Evolutionary conservation across 2,329 filamentous ascomycete genomes (phyloP).

Genomic region (Alternaria panax): DNA sequence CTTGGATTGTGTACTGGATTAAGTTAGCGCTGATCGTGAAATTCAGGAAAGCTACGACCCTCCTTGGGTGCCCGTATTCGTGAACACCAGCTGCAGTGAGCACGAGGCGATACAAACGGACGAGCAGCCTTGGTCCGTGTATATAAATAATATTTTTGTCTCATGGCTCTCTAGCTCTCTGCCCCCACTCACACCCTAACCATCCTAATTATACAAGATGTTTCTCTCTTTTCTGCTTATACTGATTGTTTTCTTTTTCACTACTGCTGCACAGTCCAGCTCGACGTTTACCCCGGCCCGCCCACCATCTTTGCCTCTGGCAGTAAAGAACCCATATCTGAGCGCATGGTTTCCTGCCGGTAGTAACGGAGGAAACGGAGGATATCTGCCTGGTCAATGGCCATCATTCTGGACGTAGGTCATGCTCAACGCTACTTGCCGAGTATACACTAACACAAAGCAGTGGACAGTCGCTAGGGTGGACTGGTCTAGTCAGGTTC

Average conservation of each 20-base stretch:
- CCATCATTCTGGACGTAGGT: slow-evolving; percentile 68
- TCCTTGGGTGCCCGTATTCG: slow-evolving; percentile 1
- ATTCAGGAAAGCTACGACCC: background rate
- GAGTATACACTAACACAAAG: slow-evolving; percentile 31
- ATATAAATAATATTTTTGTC: slow-evolving; percentile 5
- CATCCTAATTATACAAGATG: slow-evolving; percentile 24
- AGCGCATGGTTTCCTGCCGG: slow-evolving; percentile 73
- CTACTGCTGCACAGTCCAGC: slow-evolving; percentile 16
- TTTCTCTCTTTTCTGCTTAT: slow-evolving; percentile 21
- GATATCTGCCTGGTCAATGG: slow-evolving; percentile 73
- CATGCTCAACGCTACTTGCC: slow-evolving; percentile 52
- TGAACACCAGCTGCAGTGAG: slow-evolving; percentile 7
- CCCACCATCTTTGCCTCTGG: slow-evolving; percentile 73
- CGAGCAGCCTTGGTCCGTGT: background rate
- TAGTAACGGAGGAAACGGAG: slow-evolving; percentile 67
- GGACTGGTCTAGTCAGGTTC: slow-evolving; percentile 74
- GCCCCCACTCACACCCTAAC: background rate
- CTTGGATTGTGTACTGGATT: background rate
- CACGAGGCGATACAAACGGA: background rate
- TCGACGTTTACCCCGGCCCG: slow-evolving; percentile 70
- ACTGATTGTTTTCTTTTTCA: slow-evolving; percentile 28
- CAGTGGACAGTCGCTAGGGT: slow-evolving; percentile 66
- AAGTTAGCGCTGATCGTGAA: slow-evolving; percentile 3
- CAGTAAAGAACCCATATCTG: slow-evolving; percentile 77
- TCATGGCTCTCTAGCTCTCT: background rate